Conservation (phyloP, 176 grass and related monocot species). For the Dactylis glomerata region DNA sequence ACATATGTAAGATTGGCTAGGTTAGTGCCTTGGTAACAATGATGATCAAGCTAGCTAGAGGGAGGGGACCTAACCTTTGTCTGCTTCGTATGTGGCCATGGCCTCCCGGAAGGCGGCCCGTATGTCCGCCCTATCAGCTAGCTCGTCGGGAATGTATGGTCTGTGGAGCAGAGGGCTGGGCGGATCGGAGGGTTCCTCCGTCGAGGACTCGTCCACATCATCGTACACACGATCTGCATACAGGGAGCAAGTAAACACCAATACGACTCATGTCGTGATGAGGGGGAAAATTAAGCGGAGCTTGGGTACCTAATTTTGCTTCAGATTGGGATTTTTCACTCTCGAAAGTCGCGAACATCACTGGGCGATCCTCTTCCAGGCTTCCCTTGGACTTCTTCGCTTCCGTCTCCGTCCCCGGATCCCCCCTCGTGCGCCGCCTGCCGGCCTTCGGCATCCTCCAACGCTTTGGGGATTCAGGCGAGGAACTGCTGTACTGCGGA, state of each 20-base stretch:
- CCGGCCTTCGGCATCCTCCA: not conserved
- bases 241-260: not conserved
- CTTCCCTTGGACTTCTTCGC: not conserved
- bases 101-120: not conserved
- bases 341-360: not conserved
- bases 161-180: slow-evolving; percentile 3
- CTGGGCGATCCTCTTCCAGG: not conserved
- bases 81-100: not conserved
- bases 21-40: not conserved
- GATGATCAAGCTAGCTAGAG: not conserved
- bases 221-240: not conserved
- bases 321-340: not conserved
- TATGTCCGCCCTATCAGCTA: not conserved
- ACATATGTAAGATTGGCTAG: not conserved
- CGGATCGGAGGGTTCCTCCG: not conserved
- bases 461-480: not conserved
- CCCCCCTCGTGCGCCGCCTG: not conserved
- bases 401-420: not conserved
- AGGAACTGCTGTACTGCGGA: not conserved
- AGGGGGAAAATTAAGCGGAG: not conserved
- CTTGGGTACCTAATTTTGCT: not conserved
- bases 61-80: not conserved
- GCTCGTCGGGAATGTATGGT: not conserved
- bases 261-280: not conserved
- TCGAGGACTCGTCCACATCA: not conserved